Evolutionary conservation across 2,329 filamentous ascomycete genomes (phyloP).

Genomic region (Epichloe amarillans): DNA sequence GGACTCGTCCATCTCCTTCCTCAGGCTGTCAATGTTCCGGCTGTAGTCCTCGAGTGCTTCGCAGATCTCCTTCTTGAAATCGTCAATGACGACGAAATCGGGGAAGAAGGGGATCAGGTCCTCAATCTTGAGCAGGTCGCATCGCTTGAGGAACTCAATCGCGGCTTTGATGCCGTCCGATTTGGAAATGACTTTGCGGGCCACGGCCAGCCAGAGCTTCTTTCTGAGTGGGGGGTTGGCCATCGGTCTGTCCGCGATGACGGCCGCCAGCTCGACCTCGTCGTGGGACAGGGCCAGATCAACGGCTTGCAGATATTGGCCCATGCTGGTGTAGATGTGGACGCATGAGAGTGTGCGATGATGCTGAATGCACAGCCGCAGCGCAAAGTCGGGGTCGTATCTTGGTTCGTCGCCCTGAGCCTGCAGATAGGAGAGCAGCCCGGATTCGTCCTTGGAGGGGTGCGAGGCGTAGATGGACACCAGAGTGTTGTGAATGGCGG

Average conservation of each 20-base stretch:
- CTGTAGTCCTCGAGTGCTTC: slow-evolving; percentile 85
- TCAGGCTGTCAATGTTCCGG: slow-evolving; percentile 75
- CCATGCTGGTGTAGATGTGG: slow-evolving; percentile 95
- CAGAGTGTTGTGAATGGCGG: slow-evolving; percentile 91
- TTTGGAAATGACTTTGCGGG: slow-evolving; percentile 82
- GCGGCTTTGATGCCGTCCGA: slow-evolving; percentile 81
- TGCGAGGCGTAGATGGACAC: slow-evolving; percentile 92
- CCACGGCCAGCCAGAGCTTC: slow-evolving; percentile 88
- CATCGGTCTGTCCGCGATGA: slow-evolving; percentile 76
- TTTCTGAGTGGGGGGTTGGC: slow-evolving; percentile 72
- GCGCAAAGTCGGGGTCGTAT: slow-evolving; percentile 92
- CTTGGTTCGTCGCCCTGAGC: slow-evolving; percentile 74
- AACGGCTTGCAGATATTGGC: slow-evolving; percentile 84
- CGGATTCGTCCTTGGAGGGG: slow-evolving; percentile 68
- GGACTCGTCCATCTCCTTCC: slow-evolving; percentile 91
- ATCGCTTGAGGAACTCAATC: slow-evolving; percentile 84
- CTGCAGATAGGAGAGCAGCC: slow-evolving; percentile 78
- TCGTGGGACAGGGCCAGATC: slow-evolving; percentile 83
- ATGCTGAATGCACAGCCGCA: slow-evolving; percentile 89
- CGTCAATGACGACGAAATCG: slow-evolving; percentile 95
- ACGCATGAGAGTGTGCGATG: slow-evolving; percentile 87
- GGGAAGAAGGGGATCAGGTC: slow-evolving; percentile 97
- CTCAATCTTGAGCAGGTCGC: slow-evolving; percentile 85
- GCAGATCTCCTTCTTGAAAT: slow-evolving; percentile 98
- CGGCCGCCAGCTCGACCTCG: slow-evolving; percentile 77